Evolutionary conservation across 495 filamentous ascomycete species (phyloP), one percentile per base, ranked within the genome.

Genomic region (Annulohypoxylon bovei): DNA sequence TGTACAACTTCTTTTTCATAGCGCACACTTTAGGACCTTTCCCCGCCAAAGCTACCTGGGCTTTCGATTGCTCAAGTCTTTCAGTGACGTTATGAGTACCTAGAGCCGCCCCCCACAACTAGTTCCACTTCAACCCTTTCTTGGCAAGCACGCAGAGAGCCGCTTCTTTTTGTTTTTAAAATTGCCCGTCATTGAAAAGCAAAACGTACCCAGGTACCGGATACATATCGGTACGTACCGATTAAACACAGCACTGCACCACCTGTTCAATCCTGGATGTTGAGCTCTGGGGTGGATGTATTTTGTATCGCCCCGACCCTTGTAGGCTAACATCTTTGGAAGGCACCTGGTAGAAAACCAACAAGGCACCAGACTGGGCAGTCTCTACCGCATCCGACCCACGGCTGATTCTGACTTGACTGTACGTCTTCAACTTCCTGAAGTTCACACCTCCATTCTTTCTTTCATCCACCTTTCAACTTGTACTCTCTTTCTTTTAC

Each of bases 51-150:
- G 18, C 27, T 70, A 70, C 67, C 47, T 70, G 1, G 4, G 20
- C 4, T n/a, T 2, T 20, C 37, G 47, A 22, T 8, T 6, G 20
- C 5, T 33, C 5, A 58, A 39, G 57, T 67, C 1, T 28, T 44
- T 47, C 4, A 46, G 68, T 71, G 68, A 71, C 68, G 68, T 63
- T 67, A 71, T 66, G 47, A 28, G 68, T 67, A 59, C 33, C 39
- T 32, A 37, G 23, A 32, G 28, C 27, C 16, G 30, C 22, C 55
- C 61, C 61, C 62, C 39, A 61, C 37, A 40, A 47, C n/a, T n/a
- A n/a, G 27, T n/a, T 42, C 58, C 56, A 39, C 33, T 52, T 23
- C 40, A 40, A 52, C 30, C 32, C 23, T 58, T 52, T 52, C 63
- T 65, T 71, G 62, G 68, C 67, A 65, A 54, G 61, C 59, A 54